Evolutionary conservation across 768 basidiomycete species (phyloP).

Genomic region (Leccinum olivaceopallidum): DNA sequence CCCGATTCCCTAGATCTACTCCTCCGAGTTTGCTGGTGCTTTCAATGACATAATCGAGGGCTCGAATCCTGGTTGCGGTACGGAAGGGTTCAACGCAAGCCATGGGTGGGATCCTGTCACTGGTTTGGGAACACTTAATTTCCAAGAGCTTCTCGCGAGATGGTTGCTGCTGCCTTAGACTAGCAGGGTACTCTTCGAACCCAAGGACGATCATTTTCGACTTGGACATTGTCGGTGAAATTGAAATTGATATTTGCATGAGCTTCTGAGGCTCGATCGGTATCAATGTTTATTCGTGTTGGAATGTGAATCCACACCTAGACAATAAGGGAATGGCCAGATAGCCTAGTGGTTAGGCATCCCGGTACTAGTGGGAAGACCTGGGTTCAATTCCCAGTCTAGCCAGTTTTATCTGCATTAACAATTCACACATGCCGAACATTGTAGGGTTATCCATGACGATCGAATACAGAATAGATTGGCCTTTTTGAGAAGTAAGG

Average conservation of each 20-base stretch:
- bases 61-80: conserved; percentile 46
- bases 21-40: conserved; percentile 38
- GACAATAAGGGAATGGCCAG: too few species aligned
- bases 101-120: conserved; percentile 47
- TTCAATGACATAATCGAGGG: conserved; percentile 53
- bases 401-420: too few species aligned
- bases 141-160: conserved; percentile 38
- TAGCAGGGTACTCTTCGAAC: background rate
- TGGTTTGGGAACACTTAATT: conserved; percentile 49
- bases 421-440: too few species aligned
- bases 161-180: conserved; percentile 33
- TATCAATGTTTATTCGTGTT: too few species aligned
- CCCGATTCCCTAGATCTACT: conserved; percentile 41
- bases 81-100: conserved; percentile 34
- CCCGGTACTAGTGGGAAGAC: too few species aligned
- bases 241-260: background rate
- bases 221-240: background rate
- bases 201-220: background rate
- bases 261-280: background rate
- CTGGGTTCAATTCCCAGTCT: too few species aligned
- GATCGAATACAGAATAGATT: too few species aligned
- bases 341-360: too few species aligned
- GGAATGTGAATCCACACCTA: too few species aligned
- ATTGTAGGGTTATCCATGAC: too few species aligned
- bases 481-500: too few species aligned